These are phyloP conservation scores for Rhizopogon vinicolor DNA, from an alignment of 768 basidiomycete genomes.

Conservation along the genomic window DNA sequence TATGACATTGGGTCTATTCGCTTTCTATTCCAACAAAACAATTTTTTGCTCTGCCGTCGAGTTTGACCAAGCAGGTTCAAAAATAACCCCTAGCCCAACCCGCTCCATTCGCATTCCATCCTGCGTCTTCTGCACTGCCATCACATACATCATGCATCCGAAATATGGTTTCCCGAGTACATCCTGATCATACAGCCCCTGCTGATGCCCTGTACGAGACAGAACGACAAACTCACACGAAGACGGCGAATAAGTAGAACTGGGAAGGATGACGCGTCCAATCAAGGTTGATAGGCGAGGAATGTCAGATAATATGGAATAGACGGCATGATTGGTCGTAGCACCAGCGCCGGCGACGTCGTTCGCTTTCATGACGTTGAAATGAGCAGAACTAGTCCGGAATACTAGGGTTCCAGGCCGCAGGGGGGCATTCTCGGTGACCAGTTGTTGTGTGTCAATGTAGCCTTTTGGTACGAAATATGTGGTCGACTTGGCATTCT, in stretches of 20 bases:
- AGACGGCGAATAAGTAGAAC: conserved; percentile 3
- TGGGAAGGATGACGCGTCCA: conserved; percentile 14
- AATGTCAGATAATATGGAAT: conserved; percentile 8
- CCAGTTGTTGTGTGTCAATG: not conserved
- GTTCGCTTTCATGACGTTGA: conserved; percentile 6
- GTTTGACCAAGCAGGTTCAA: conserved; percentile 13
- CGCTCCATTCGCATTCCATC: conserved; percentile 11
- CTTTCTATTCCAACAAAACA: too few relatives aligned
- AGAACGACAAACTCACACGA: conserved; percentile 13
- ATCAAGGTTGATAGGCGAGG: not conserved
- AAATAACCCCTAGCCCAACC: conserved; percentile 13
- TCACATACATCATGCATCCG: conserved; percentile 14
- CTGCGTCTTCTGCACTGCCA: conserved; percentile 9
- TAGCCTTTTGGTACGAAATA: conserved; percentile 2
- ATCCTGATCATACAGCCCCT: conserved; percentile 9
- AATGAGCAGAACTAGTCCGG: conserved; percentile 10
- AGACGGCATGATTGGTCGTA: not conserved
- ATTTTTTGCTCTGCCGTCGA: too few relatives aligned
- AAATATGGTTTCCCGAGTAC: conserved; percentile 8
- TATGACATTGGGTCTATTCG: too few relatives aligned
- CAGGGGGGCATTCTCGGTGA: not conserved
- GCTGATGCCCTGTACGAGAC: conserved; percentile 3
- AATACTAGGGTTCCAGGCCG: conserved; percentile 17
- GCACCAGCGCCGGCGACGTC: not conserved
- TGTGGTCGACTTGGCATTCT: not conserved